phyloP scores from a whole-genome alignment of 2,329 filamentous ascomycete genomes.

The Ceratocystiopsis minuta region DNA sequence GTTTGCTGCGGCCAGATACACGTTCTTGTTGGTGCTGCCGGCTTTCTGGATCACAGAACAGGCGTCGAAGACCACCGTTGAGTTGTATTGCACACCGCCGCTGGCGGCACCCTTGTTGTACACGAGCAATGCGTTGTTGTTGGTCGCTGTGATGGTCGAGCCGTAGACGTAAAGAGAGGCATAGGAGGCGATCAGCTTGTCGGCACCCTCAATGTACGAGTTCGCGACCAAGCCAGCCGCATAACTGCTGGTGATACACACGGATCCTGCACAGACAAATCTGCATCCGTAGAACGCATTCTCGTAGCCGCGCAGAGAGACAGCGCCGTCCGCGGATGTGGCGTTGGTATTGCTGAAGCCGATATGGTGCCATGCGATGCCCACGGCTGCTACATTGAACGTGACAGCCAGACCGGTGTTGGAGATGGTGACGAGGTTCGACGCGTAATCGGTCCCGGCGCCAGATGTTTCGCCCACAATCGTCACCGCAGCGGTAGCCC shows the following conservation, averaged over 20 bases:
- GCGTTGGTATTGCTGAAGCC: conserved; percentile 19
- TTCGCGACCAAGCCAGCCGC: conserved; percentile 23
- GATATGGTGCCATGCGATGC: conserved; percentile 20
- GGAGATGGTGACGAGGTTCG: conserved; percentile 21
- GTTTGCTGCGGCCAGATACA: conserved; percentile 24
- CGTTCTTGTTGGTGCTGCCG: conserved; percentile 18
- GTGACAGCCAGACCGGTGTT: conserved; percentile 13
- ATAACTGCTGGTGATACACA: conserved; percentile 12
- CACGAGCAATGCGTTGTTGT: conserved; percentile 17
- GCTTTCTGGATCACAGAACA: conserved; percentile 18
- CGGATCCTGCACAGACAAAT: conserved; percentile 20
- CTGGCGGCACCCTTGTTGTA: conserved; percentile 20
- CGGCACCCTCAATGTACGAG: conserved; percentile 24
- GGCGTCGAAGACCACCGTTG: conserved; percentile 23
- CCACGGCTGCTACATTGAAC: conserved; percentile 15
- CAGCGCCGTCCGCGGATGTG: conserved; percentile 12
- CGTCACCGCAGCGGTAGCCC: conserved; percentile 22
- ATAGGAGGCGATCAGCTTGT: conserved; percentile 23
- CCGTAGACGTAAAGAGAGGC: conserved; percentile 24
- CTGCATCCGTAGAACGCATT: conserved; percentile 26
- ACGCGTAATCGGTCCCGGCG: conserved; percentile 14
- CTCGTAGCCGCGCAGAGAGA: conserved; percentile 19
- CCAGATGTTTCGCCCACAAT: conserved; percentile 19
- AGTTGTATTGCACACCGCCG: conserved; percentile 17
- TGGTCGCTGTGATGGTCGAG: conserved; percentile 22